Evolutionary conservation across 2,329 filamentous ascomycete genomes (phyloP), one percentile per base, ranked within the genome.

Genomic region (Aspergillus brasiliensis): DNA sequence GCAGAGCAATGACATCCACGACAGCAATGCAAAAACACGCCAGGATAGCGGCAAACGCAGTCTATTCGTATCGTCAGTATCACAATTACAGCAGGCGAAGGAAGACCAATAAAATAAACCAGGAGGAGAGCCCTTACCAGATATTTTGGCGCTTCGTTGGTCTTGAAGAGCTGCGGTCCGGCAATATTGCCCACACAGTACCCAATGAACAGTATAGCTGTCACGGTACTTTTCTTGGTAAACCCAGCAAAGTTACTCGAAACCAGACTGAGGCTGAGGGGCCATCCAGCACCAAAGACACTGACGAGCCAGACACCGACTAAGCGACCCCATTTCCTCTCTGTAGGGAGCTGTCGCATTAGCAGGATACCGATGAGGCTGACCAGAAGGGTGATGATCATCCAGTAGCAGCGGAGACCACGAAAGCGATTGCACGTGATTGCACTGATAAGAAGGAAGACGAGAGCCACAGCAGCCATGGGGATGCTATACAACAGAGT

Each of bases 191-290:
- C 69, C 44, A 71, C 58, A 37, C 71, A 71, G 27, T 71, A 70
- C 1, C 66, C 81, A 1, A 80, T 80, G 59, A 84, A 84, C 5
- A 84, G 60, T 8, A 80, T 71, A 0, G 81, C 81, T 0, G 73
- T 68, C 2, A 69, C 65, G 2, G 68, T 67, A 25, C 62, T 68
- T 40, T 69, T 72, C 57, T 74, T 74, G 1, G 72, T 70, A 28
- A 70, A 69, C 3, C 72, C 72, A 7, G 70, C 69, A 28, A 72
- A 65, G 60, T 74, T 75, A 1, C 67, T 70, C 1, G 67, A 69
- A 25, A 70, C 61, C 3, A 72, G 44, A 56, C 68, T 71, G 23
- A 75, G 49, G 1, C 67, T 68, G 11, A 75, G 64, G 1, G 72
- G 71, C n/a, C 73, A 61, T 15, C 71, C 72, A 15, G 67, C 65